Base-by-base conservation (phyloP, 2,329 filamentous ascomycete genomes). In the Aspergillus ochraceus region DNA sequence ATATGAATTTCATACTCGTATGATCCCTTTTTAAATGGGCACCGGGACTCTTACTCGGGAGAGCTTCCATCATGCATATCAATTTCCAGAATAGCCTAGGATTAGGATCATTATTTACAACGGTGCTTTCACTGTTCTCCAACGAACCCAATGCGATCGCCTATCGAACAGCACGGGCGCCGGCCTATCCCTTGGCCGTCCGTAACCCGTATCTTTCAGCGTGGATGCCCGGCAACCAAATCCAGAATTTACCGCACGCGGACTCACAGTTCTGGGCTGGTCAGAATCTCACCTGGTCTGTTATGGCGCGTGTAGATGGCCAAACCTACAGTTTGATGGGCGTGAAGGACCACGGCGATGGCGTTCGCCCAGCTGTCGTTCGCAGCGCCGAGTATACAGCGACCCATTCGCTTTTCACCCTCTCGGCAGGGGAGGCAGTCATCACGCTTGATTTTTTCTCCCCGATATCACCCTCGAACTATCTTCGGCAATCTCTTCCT, bases 371-470 rank as follows among this genome's bases (percentile, higher is more conserved):
- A 20, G 78, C 75, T 5, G 66, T 66, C 10, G 71, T 79, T 32
- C 68, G 62, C 2, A 70, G 64, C 24, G 75, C 74, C 0, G 70
- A 76, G 52, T 80, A 76, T 66, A 80, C 76, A 2, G 70, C 77
- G 5, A 80, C 78, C 0, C 78, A 79, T 64, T 74, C 76, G 4
- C 63, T 74, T 4, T 80, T 80, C 58, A 73, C 66, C 6, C 67
- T 80, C 12, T 68, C 66, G 39, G 77, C 77, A 17, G 76, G 76
- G 0, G 39, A 65, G 12, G 72, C 72, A 6, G 69, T 56, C 11
- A 68, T 80, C 39, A 73, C 67, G 0, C 61, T 81, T 32, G 78
- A 80, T 60, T 80, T 80, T 60, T 76, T 80, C 59, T 80, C 78
- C 14, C 79, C 78, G 0, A 74, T 80, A 4, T 77, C 76, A 3